Base-by-base conservation (phyloP, 2,329 filamentous ascomycete species). In the Lasiodiplodia hormozganensis region DNA sequence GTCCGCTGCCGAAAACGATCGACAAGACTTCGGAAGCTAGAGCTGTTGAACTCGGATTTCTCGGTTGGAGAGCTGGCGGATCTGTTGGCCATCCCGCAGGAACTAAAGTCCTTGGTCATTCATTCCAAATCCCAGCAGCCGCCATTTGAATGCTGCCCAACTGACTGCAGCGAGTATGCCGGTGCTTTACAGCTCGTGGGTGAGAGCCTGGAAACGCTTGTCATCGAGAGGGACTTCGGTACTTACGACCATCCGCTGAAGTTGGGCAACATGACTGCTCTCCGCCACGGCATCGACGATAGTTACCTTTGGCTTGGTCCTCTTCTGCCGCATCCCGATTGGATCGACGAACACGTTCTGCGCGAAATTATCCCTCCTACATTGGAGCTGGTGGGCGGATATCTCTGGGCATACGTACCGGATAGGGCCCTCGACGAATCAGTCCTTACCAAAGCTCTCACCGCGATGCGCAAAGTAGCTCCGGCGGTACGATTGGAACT, bases 21-120 rank as follows among this genome's bases (percentile, higher is more conserved):
- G 8, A 36, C 53, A n/a, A 34, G 16, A 7, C 53, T 56, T 16
- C 53, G 16, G 18, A 56, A n/a, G 16, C 31, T 56, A 28, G 53
- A 56, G 28, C 16, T 56, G 18, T n/a, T 56, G 25, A n/a, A 56
- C 53, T 56, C 53, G 25, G 28, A 36, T 34, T 31, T 56, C 53
- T 56, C 53, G 16, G 53, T 56, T 16, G 25, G 18, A 11, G 53
- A 56, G 18, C 53, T 56, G 16, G 28, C 53, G 18, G 16, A 34
- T n/a, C 16, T 56, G 14, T 4, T 56, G 28, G 53, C 31, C 31
- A 56, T 56, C 4, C 53, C 53, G 11, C 31, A 28, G 5, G 28
- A 12, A 18, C n/a, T 56, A 18, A 21, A 56, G 28, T n/a, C 18
- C 16, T 28, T 56, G 18, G 53, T 36, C 28, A 34, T 56, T 6